phyloP scores from a whole-genome alignment of 2,329 filamentous ascomycete species.

The Penicillium hesseltinei region DNA sequence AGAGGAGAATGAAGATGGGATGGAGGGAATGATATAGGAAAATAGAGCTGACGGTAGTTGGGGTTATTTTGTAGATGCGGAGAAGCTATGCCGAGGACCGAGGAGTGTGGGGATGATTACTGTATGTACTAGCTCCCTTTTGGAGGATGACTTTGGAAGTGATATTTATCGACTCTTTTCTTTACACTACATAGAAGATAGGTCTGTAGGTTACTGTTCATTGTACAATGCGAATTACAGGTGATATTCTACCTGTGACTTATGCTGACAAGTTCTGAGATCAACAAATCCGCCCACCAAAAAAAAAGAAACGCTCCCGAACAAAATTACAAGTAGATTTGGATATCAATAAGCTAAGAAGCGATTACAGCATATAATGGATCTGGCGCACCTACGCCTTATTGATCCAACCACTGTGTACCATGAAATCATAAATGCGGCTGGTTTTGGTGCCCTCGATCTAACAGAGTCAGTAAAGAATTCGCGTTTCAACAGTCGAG shows the following conservation, averaged over 20 bases:
- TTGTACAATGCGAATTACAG: slow-evolving; percentile 1
- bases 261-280: slow-evolving; percentile 2
- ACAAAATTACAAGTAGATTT: slow-evolving; percentile 14
- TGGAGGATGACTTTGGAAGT: neutral
- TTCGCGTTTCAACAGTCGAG: neutral
- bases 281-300: slow-evolving; percentile 13
- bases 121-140: neutral
- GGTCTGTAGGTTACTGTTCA: neutral
- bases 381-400: slow-evolving; percentile 60
- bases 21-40: neutral
- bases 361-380: neutral
- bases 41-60: neutral
- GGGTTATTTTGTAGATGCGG: slow-evolving; percentile 15
- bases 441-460: slow-evolving; percentile 83
- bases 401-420: slow-evolving; percentile 86
- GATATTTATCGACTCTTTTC: neutral
- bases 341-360: slow-evolving; percentile 19
- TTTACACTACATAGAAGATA: neutral
- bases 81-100: slow-evolving; percentile 25
- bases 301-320: slow-evolving; percentile 13
- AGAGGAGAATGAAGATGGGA: neutral
- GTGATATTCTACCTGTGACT: neutral
- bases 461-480: slow-evolving; percentile 33
- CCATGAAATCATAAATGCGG: slow-evolving; percentile 90
- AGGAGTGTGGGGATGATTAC: slow-evolving; percentile 13